Evolutionary conservation across 202 grass and related monocot genomes (phyloP).

Genomic region (Panicum virgatum): DNA sequence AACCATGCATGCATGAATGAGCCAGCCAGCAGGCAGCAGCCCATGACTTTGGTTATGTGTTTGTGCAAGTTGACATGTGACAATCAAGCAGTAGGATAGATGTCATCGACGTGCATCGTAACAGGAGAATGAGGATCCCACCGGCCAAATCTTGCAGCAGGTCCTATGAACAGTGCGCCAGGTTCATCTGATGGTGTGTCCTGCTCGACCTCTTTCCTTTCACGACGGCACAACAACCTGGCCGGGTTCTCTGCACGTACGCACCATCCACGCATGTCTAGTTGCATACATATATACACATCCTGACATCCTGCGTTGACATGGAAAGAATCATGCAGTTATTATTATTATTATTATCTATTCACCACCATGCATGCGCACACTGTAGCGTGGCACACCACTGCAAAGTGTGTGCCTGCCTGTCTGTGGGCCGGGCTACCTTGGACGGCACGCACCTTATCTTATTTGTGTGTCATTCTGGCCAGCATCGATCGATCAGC

Average conservation of each 20-base stretch:
- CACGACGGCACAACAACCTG: constrained; percentile 23
- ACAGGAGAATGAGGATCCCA: not conserved
- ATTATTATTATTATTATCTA: too few species aligned
- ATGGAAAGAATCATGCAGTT: not conserved
- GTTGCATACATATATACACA: not conserved
- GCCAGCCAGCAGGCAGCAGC: not conserved
- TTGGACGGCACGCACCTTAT: constrained; percentile 9
- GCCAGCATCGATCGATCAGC: not conserved
- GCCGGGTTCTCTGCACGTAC: constrained; percentile 27
- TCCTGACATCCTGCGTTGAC: not conserved
- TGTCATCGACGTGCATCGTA: not conserved
- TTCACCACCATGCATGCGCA: not conserved
- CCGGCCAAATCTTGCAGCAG: constrained; percentile 29
- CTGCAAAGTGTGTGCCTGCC: not conserved
- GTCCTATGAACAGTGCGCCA: constrained; percentile 32
- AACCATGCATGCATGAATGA: not conserved
- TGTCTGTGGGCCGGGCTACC: not conserved
- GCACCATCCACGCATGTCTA: not conserved
- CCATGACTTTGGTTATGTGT: constrained; percentile 8
- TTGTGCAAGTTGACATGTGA: constrained; percentile 27
- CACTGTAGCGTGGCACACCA: not conserved
- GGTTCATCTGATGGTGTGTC: constrained; percentile 18
- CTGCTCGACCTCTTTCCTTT: not conserved
- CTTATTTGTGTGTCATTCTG: not conserved
- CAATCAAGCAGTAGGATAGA: not conserved